These are phyloP conservation scores for Calonectria honghensis DNA, from an alignment of 2,329 filamentous ascomycete genomes.

Conservation along the genomic window DNA sequence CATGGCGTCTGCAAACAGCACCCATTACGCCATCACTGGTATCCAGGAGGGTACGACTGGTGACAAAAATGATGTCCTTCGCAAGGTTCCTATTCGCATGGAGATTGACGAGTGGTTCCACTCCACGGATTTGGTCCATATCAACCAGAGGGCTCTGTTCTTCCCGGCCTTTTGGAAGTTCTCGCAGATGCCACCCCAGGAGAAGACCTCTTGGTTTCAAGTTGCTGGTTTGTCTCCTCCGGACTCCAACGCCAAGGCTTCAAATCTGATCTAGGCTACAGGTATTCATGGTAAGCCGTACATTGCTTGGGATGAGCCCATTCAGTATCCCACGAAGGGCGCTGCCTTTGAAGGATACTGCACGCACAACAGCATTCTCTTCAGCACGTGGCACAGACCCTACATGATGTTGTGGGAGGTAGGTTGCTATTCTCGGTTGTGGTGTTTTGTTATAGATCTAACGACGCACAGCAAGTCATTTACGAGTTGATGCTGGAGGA, in stretches of 20 bases:
- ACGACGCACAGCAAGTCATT: background rate
- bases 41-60: slow-evolving; percentile 1
- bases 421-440: background rate
- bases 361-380: slow-evolving; percentile 23
- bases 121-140: background rate
- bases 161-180: slow-evolving; percentile 22
- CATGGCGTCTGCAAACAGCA: background rate
- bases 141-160: slow-evolving; percentile 6
- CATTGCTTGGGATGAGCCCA: no score
- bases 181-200: slow-evolving; percentile 5
- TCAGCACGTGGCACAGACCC: slow-evolving; percentile 33
- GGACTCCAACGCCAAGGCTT: no score
- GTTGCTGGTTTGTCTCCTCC: background rate
- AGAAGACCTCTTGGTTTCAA: slow-evolving; percentile 18
- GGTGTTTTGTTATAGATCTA: no score
- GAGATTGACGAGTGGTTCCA: slow-evolving; percentile 3
- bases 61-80: background rate
- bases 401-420: slow-evolving; percentile 39
- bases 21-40: slow-evolving; percentile 5
- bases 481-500: background rate
- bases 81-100: slow-evolving; percentile 15
- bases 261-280: no score
- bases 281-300: no score
- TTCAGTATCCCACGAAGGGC: no score
- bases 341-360: slow-evolving; percentile 20